phyloP scores from a whole-genome alignment of 1,284 basidiomycete genomes.

The Cutaneotrichosporon sp. region DNA sequence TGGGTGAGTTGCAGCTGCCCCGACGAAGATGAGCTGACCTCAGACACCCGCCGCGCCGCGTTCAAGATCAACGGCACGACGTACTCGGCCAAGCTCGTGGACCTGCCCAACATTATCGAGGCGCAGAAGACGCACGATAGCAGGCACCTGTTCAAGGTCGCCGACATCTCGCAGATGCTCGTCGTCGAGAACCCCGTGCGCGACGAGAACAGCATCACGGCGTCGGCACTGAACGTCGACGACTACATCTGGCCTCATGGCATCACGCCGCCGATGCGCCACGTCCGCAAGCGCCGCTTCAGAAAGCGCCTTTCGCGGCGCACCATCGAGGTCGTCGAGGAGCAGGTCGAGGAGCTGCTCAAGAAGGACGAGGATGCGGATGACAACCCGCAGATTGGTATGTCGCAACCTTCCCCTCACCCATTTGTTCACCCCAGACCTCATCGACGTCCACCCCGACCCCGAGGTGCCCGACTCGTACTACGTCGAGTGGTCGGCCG shows the following conservation, averaged over 20 bases:
- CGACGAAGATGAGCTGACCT: neutral
- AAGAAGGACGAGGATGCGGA: constrained; percentile 81
- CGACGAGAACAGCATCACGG: constrained; percentile 62
- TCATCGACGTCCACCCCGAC: constrained; percentile 44
- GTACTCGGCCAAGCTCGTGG: constrained; percentile 92
- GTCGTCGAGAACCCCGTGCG: constrained; percentile 77
- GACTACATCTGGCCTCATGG: constrained; percentile 99
- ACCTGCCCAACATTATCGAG: constrained; percentile 92
- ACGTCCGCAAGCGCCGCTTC: constrained; percentile 90
- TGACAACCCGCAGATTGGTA: constrained; percentile 52
- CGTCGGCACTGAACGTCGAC: constrained; percentile 76
- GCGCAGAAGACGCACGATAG: constrained; percentile 96
- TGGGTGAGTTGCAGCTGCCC: constrained; percentile 64
- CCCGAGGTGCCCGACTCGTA: constrained; percentile 44
- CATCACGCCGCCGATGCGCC: constrained; percentile 87
- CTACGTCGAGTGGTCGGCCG: constrained; percentile 38
- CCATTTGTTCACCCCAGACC: constrained; percentile 27
- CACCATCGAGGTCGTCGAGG: constrained; percentile 96
- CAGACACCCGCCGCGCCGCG: constrained; percentile 87
- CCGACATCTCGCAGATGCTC: constrained; percentile 95
- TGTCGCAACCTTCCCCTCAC: constrained; percentile 6
- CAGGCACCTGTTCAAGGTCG: constrained; percentile 97
- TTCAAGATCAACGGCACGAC: constrained; percentile 82
- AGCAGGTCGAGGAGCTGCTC: constrained; percentile 89
- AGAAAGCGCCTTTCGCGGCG: constrained; percentile 63